Base-by-base conservation (phyloP, 139 green algal species). In the Tetradesmus lagerheimii region DNA sequence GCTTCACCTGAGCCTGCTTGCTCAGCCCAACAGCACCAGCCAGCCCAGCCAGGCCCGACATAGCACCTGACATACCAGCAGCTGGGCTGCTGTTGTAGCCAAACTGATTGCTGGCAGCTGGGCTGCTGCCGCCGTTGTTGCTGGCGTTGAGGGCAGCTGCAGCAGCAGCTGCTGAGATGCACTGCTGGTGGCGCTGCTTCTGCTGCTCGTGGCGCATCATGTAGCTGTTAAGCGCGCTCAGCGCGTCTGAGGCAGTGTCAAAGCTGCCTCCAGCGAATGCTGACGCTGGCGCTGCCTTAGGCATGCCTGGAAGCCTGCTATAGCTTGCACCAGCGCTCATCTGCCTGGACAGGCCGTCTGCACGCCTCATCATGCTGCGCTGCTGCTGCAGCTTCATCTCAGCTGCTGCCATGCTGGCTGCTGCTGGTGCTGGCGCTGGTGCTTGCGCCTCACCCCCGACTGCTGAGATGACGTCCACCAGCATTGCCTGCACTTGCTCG, bases 1-100 rank as follows among this genome's bases (percentile, higher is more conserved):
- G 41, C 79, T 85, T 85, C 15, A 11, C 79, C 79, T 85, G 79
- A 43, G 79, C 79, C 79, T 85, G 41, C 31, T 15, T 47, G 8
- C 79, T 85, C 79, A 85, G 41, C 41, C 41, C 53, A 16, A 43
- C 18, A 38, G 79, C 9, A 20, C 31, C 25, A 39, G 57, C 57
- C 0, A n/a, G 23, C 2, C 79, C 79, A 11, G 27, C 39, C 9
- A 66, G 41, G 12, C 25, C 41, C 18, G 39, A 23, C 0, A 35
- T 1, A 8, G 4, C 8, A 31, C 25, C 41, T 31, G 39, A 23
- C 0, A 35, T 1, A 8, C 16, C 8, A 31, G 34, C 41, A 29
- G 47, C 47, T 23, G 47, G 47, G 47, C 47, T 50, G 8, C 43
- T 50, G 43, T 50, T 8, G 43, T 8, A 4, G 43, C 43, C 8